Base-by-base conservation (phyloP, 2,329 filamentous ascomycete species). In the Zarea fungicola region DNA sequence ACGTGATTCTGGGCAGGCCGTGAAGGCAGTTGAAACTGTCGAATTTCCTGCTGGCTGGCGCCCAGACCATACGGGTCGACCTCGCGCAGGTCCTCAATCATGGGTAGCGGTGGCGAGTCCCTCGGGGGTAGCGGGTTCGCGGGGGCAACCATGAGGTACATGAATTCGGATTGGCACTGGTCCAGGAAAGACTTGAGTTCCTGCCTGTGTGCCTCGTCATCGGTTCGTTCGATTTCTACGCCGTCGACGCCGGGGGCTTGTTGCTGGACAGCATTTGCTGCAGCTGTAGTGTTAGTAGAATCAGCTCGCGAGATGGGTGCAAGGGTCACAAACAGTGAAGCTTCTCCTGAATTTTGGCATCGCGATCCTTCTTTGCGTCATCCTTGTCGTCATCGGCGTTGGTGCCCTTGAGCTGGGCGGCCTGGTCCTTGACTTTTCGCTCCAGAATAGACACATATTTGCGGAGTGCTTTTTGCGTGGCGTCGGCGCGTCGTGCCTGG, bases 371-470 rank as follows among this genome's bases (percentile, higher is more conserved):
- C 52, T 78, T 75, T 13, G 69, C 55, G n/a, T 63, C 61, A 21
- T 62, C 34, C n/a, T 64, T 62, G 58, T 66, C 72, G 21, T 76
- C 72, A 16, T 55, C 50, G 9, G 58, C 58, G 8, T 53, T 52
- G 6, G 54, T 49, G 37, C 77, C 69, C 55, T 84, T 87, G 53
- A 81, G 75, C 69, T 90, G 85, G 46, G 80, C 78, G 19, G 87
- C 78, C 70, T 96, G 89, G 54, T 89, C 86, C 68, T 87, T 90
- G 60, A 96, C 75, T 54, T 92, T 93, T 59, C 84, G 82, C 71
- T 97, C 91, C 54, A 97, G 77, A 69, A 97, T 89, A 48, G 83
- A 77, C 51, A 97, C 87, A 63, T 96, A 95, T 72, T 90, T 90
- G 65, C 89, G 90, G 48, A 96, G 72, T 28, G 90, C 89, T 68